phyloP scores from a whole-genome alignment of 192 early-diverging fungal species.

The Gryganskiella cystojenkinii region DNA sequence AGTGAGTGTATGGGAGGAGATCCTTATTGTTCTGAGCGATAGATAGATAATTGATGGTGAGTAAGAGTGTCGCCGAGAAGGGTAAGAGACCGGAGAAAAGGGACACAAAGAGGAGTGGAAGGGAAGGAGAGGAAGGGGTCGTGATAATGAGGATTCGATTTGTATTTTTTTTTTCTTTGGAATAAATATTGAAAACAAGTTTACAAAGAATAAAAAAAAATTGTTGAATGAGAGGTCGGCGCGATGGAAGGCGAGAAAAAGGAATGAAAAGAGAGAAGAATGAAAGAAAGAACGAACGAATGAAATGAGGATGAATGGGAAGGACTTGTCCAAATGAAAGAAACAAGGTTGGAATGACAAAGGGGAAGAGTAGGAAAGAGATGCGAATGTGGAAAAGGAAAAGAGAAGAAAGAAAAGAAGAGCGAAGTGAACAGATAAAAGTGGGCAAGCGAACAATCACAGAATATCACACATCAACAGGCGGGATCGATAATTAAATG shows the following conservation, averaged over 20 bases:
- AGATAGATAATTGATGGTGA: neutral
- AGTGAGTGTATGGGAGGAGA: no score
- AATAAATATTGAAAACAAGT: neutral
- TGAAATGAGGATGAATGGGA: neutral
- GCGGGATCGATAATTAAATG: no score
- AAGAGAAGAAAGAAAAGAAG: constrained; percentile 1
- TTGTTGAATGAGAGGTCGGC: neutral
- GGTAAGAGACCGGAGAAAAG: neutral
- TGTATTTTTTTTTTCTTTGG: no score
- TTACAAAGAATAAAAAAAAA: constrained; percentile 1
- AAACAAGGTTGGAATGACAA: neutral
- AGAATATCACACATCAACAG: no score
- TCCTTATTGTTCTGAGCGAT: no score
- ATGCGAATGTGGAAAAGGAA: constrained; percentile 1
- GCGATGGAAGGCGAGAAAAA: neutral
- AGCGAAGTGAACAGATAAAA: neutral
- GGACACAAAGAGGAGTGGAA: neutral
- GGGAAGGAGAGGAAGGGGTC: neutral
- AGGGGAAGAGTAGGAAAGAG: neutral
- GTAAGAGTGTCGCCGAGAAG: neutral
- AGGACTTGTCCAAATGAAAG: no score
- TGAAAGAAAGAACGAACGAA: neutral
- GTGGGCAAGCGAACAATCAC: neutral
- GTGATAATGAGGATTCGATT: neutral
- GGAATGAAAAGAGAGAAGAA: neutral